Evolutionary conservation across 805 yeast species (phyloP), one percentile per base, ranked within the genome.

Genomic region (Priceomyces castillae): DNA sequence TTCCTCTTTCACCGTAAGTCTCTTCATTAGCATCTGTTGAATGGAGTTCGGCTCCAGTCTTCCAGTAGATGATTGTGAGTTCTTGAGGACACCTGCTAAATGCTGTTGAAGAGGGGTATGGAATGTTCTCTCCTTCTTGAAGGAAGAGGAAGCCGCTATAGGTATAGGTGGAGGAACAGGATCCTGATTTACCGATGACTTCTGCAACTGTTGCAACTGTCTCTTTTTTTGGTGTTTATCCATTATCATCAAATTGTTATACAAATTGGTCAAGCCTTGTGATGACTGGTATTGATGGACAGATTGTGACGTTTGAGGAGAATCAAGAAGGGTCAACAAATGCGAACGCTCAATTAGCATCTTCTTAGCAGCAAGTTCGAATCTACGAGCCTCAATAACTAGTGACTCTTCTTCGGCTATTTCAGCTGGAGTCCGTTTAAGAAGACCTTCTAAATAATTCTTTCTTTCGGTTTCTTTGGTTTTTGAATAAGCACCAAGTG

Each of bases 321-420:
- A 84, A 57, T 94, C 98, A 44, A 94, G 71, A 22, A 90, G 68
- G 18, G 86, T 81, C 36, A 94, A 67, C 28, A 94, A 63, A 39
- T 86, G 82, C 2, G 88, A 83, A 51, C 99, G 76, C 61, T 94
- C 99, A 38, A 74, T 68, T 41, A 90, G 74, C 73, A 92, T 86
- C 61, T 87, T 86, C 68, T 89, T 90, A 0, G 97, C 95, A 2
- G 95, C 87, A 44, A 89, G 78, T 58, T 94, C 98, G 49, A 94
- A 87, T 50, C 92, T 82, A 39, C 95, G 78, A 2, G 97, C 95
- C 60, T 94, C 99, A 23, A 92, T 82, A 9, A 94, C 87, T 39
- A 94, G 71, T 0, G 96, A 89, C 61, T 94, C 98, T 59, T 94
- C 99, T 67, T 94, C 99, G 0, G 98, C 98, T 36, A 94, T 87